Percentiles rank a stretch among this genome's conserved stretches.
These are phyloP conservation scores for Syzygium aromaticum DNA, from an alignment of 345 rosid genomes.

Conservation along the genomic window DNA sequence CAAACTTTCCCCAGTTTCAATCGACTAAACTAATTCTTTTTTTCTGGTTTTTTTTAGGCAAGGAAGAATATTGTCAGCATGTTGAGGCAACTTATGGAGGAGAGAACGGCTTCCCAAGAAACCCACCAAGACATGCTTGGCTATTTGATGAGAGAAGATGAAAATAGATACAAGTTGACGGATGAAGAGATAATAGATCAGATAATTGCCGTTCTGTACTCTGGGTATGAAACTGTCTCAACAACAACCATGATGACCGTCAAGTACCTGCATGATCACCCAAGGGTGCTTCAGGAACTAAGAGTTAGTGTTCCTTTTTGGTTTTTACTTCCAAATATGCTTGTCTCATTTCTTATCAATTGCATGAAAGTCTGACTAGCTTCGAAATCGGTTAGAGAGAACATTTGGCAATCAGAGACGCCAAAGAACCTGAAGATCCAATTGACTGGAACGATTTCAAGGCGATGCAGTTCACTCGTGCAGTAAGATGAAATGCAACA, in stretches of 20 bases:
- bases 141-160: conserved; percentile 40
- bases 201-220: conserved; percentile 55
- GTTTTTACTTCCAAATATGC: neutral
- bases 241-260: conserved; percentile 78
- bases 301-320: conserved; percentile 31
- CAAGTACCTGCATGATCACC: conserved; percentile 71
- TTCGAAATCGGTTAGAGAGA: conserved; percentile 41
- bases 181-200: conserved; percentile 77
- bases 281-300: conserved; percentile 50
- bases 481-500: conserved; percentile 35
- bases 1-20: neutral
- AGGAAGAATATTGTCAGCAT: conserved; percentile 41
- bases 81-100: conserved; percentile 31
- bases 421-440: conserved; percentile 59
- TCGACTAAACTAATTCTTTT: too few relatives aligned
- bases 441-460: conserved; percentile 56
- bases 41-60: conserved; percentile 20
- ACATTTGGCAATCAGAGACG: conserved; percentile 54
- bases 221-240: conserved; percentile 82
- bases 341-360: neutral
- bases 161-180: conserved; percentile 24
- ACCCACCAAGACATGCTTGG: conserved; percentile 56
- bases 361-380: neutral
- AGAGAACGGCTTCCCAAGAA: conserved; percentile 42
- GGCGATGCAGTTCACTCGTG: conserved; percentile 81